These are phyloP conservation scores for Echria macrotheca DNA, from an alignment of 495 filamentous ascomycete species.

Conservation along the genomic window DNA sequence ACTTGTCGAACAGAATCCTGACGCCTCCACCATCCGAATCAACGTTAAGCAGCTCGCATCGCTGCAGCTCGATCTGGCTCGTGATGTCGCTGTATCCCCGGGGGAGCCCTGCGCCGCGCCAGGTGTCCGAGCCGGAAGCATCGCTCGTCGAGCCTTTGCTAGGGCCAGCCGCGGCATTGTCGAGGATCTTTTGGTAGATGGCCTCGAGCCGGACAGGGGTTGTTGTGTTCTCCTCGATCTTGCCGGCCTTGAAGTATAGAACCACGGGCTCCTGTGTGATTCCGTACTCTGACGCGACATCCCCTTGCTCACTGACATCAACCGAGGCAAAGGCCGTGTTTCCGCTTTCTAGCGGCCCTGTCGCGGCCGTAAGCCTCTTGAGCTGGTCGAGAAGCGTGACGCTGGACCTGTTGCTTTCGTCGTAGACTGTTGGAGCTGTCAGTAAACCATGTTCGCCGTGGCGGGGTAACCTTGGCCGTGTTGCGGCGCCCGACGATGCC, in stretches of 20 bases:
- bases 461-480: slow-evolving; percentile 1
- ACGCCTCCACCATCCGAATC: slow-evolving; percentile 64
- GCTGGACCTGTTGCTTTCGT: too few relatives aligned
- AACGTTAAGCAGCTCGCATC: slow-evolving; percentile 81
- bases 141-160: slow-evolving; percentile 38
- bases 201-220: too few relatives aligned
- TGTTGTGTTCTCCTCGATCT: too few relatives aligned
- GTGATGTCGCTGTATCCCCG: slow-evolving; percentile 82
- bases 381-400: too few relatives aligned
- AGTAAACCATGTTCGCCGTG: slow-evolving; percentile 4
- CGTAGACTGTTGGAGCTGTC: too few relatives aligned
- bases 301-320: too few relatives aligned
- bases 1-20: slow-evolving; percentile 63
- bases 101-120: slow-evolving; percentile 69
- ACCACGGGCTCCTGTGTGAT: too few relatives aligned
- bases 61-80: slow-evolving; percentile 68
- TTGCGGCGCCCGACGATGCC: background rate
- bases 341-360: too few relatives aligned
- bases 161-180: slow-evolving; percentile 38
- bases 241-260: too few relatives aligned
- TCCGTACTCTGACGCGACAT: too few relatives aligned
- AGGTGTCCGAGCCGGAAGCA: slow-evolving; percentile 36
- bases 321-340: too few relatives aligned
- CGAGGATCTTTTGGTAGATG: slow-evolving; percentile 55
- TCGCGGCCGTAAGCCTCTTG: too few relatives aligned